Evolutionary conservation across 2,329 filamentous ascomycete genomes (phyloP), one percentile per base, ranked within the genome.

Genomic region (Phialophora tarda): DNA sequence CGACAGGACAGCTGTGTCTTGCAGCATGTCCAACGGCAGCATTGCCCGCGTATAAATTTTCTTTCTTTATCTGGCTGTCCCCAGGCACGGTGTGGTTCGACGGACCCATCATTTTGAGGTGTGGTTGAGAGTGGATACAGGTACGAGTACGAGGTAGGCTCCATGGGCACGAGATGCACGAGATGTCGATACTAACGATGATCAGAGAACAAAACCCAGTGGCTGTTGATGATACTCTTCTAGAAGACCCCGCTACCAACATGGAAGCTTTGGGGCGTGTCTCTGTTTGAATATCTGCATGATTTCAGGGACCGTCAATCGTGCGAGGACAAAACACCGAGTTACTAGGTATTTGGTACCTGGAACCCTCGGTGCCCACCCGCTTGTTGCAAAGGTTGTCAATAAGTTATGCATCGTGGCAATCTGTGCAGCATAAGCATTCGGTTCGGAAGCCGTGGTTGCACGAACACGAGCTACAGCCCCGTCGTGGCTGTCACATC

Each of bases 371-470:
- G 24, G 11, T 51, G 21, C 10, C 21, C 21, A 10, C 11, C 26
- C 17, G 56, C 32, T 4, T 12, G 57, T 23, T 26, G 30, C 30
- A 21, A 47, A 48, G 57, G 38, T 50, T n/a, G 17, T 17, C n/a
- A 48, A 59, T 14, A 14, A 59, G 21, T 59, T 28, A 59, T 48
- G 41, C 57, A 26, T 14, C 14, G 24, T 7, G 26, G n/a, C 41
- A n/a, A 1, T 23, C 30, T 14, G 26, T 21, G 57, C 30, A 12
- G 30, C n/a, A 21, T 21, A 58, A 59, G 41, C 57, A 50, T 50
- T 59, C 57, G 21, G 38, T 58, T 48, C 57, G 57, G 41, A 50
- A 59, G 38, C 41, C n/a, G 34, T 28, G 41, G 23, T 26, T 59
- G 57, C 38, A 44, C 14, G 38, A n/a, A 44, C 17, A 44, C 38